phyloP scores from a whole-genome alignment of 345 rosid species.

The Ceriops zippeliana region DNA sequence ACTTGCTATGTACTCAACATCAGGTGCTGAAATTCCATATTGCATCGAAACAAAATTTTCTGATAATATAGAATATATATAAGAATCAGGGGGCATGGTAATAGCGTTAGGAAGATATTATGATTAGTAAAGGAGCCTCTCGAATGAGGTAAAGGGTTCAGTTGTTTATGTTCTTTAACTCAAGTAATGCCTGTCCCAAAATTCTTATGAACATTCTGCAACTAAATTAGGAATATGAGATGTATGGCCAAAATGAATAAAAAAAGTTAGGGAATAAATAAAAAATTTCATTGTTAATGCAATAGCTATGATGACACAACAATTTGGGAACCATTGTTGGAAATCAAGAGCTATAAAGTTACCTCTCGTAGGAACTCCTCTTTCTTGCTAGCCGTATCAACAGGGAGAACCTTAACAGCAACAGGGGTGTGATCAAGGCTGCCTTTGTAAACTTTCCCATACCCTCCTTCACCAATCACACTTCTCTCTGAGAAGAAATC shows the following conservation, averaged over 20 bases:
- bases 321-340: not conserved
- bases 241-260: too few relatives aligned
- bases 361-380: constrained; percentile 88
- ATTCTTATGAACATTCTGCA: not conserved
- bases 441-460: constrained; percentile 87
- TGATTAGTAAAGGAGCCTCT: not conserved
- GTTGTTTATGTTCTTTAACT: not conserved
- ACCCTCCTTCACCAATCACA: constrained; percentile 83
- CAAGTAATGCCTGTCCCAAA: not conserved
- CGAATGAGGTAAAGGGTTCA: not conserved
- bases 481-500: constrained; percentile 53
- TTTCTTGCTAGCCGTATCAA: constrained; percentile 53
- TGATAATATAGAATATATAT: not conserved
- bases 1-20: not conserved
- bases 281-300: not conserved
- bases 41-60: not conserved
- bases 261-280: not conserved
- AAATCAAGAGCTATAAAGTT: constrained; percentile 5
- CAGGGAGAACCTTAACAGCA: constrained; percentile 69
- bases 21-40: not conserved
- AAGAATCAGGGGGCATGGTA: not conserved
- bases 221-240: too few relatives aligned
- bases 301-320: not conserved
- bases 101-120: not conserved
- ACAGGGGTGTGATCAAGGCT: constrained; percentile 74